A percentile compares a stretch with the other conserved stretches of the same genome.
These are phyloP conservation scores for Hypomyces perniciosus DNA, from an alignment of 2,329 filamentous ascomycete species.

Conservation along the genomic window DNA sequence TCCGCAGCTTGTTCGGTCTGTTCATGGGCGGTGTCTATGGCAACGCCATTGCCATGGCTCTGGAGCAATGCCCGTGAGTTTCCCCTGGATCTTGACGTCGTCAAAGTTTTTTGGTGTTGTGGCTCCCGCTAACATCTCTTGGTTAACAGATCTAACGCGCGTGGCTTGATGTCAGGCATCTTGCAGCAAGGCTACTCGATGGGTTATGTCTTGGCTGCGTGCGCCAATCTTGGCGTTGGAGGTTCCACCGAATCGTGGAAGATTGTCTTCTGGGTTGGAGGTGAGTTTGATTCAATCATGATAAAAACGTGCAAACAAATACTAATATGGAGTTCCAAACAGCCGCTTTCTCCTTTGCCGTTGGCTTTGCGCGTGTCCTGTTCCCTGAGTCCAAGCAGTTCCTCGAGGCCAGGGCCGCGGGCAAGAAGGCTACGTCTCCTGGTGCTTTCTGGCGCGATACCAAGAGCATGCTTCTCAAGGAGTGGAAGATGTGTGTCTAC, in stretches of 20 bases:
- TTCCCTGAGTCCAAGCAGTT: conserved; percentile 76
- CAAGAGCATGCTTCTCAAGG: conserved; percentile 57
- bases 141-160: conserved; percentile 48
- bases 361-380: conserved; percentile 60
- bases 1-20: conserved; percentile 66
- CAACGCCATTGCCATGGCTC: conserved; percentile 70
- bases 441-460: conserved; percentile 63
- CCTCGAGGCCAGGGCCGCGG: conserved; percentile 58
- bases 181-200: conserved; percentile 77
- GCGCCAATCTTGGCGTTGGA: conserved; percentile 67
- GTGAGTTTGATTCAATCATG: conserved; percentile 24
- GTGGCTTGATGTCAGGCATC: conserved; percentile 77
- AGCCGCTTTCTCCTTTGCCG: conserved; percentile 59
- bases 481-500: conserved; percentile 75
- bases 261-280: conserved; percentile 66
- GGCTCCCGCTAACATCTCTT: conserved; percentile 14
- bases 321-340: conserved; percentile 11
- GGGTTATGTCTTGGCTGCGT: conserved; percentile 73
- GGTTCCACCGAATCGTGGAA: conserved; percentile 62
- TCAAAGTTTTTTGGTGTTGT: neutral
- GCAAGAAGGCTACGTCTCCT: conserved; percentile 42
- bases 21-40: conserved; percentile 81
- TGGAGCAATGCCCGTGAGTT: conserved; percentile 63
- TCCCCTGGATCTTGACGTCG: neutral
- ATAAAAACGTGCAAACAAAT: neutral